Percentiles rank a stretch among this genome's conserved stretches.
phyloP scores from a whole-genome alignment of 352 stramenopile genomes.

The Plasmopara viticola region DNA sequence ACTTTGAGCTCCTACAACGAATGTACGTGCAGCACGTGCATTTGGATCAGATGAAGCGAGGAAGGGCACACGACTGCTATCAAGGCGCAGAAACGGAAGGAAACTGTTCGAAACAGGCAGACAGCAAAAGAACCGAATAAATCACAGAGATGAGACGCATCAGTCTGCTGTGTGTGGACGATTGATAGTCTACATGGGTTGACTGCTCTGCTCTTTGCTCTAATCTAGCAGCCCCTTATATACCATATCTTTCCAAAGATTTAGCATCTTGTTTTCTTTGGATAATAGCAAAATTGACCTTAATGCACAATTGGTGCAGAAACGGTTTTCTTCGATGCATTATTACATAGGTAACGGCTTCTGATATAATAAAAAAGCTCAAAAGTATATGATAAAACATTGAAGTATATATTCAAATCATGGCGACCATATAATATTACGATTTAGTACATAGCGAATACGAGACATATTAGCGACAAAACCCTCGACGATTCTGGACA shows the following conservation, averaged over 20 bases:
- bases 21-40: slow-evolving; percentile 18
- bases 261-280: not conserved
- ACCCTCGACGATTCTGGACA: too few relatives aligned
- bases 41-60: slow-evolving; percentile 21
- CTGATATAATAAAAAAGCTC: too few relatives aligned
- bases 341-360: too few relatives aligned
- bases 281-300: not conserved
- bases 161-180: slow-evolving; percentile 21
- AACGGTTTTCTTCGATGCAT: too few relatives aligned
- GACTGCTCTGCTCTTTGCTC: slow-evolving; percentile 19
- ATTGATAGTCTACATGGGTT: slow-evolving; percentile 22
- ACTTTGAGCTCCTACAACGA: slow-evolving; percentile 11
- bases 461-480: too few relatives aligned
- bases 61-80: slow-evolving; percentile 11
- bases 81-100: slow-evolving; percentile 3
- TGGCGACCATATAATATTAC: too few relatives aligned
- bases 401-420: too few relatives aligned
- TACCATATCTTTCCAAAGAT: not conserved
- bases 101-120: slow-evolving; percentile 17
- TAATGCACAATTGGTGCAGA: too few relatives aligned
- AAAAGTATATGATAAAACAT: too few relatives aligned
- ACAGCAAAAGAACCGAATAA: slow-evolving; percentile 27
- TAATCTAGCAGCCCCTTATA: slow-evolving; percentile 7
- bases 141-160: slow-evolving; percentile 25
- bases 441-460: too few relatives aligned